Conservation (phyloP, 805 yeast genomes). For the Suhomyces faveliae region DNA sequence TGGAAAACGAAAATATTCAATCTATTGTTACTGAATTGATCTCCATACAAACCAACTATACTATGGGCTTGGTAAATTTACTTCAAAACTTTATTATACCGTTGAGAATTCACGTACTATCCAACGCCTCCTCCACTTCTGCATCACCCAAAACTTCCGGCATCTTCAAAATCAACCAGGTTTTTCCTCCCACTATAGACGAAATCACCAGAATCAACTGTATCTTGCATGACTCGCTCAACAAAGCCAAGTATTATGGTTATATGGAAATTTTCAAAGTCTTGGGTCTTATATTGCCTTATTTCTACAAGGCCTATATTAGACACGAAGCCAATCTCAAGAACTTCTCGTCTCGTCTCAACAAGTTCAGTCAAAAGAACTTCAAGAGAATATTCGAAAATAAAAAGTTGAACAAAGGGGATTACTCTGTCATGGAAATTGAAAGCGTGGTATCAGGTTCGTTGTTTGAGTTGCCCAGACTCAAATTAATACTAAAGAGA, state of each 20-base stretch:
- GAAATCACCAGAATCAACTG: slow-evolving; percentile 90
- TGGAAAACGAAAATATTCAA: slow-evolving; percentile 22
- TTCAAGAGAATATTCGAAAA: slow-evolving; percentile 29
- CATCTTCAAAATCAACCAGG: slow-evolving; percentile 64
- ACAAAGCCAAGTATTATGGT: slow-evolving; percentile 66
- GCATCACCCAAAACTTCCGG: slow-evolving; percentile 38
- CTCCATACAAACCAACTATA: slow-evolving; percentile 69
- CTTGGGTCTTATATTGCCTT: slow-evolving; percentile 79
- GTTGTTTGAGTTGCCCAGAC: slow-evolving; percentile 60
- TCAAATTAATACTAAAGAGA: slow-evolving; percentile 68
- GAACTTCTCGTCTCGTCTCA: slow-evolving; percentile 54
- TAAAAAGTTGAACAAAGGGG: slow-evolving; percentile 26
- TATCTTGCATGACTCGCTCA: slow-evolving; percentile 72
- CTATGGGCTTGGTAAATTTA: slow-evolving; percentile 69
- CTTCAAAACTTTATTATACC: slow-evolving; percentile 80
- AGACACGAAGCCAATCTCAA: slow-evolving; percentile 92
- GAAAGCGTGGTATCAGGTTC: slow-evolving; percentile 61
- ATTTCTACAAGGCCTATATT: slow-evolving; percentile 88
- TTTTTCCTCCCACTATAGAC: slow-evolving; percentile 94
- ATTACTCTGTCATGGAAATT: slow-evolving; percentile 28
- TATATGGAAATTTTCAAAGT: slow-evolving; percentile 75
- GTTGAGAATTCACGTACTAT: slow-evolving; percentile 64
- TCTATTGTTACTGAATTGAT: slow-evolving; percentile 67
- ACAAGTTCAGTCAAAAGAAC: slow-evolving; percentile 35
- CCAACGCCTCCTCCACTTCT: slow-evolving; percentile 25